phyloP scores from a whole-genome alignment of 179 eudicot genomes.

The Kewa caespitosa region DNA sequence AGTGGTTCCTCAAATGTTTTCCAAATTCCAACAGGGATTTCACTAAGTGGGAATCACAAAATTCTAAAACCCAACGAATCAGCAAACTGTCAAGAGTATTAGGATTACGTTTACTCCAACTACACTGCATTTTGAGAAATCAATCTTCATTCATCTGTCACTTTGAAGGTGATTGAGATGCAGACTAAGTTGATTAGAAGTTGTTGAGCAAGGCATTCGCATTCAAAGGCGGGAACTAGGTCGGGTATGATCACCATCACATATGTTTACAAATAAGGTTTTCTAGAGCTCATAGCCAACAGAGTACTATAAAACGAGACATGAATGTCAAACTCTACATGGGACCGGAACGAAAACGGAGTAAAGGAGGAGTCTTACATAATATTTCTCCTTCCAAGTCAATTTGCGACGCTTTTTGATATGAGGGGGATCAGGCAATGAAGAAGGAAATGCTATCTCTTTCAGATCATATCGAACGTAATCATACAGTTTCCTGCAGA shows the following conservation, averaged over 20 bases:
- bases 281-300: neutral
- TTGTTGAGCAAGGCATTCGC: no score
- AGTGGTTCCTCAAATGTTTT: no score
- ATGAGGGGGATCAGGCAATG: slow-evolving; percentile 88
- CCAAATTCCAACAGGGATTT: no score
- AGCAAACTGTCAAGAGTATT: no score
- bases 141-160: no score
- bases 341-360: neutral
- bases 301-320: neutral
- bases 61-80: no score
- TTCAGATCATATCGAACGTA: slow-evolving; percentile 84
- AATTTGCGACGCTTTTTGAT: slow-evolving; percentile 64
- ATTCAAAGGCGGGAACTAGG: neutral
- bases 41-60: no score
- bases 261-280: neutral
- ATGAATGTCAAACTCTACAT: neutral
- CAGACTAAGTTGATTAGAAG: neutral
- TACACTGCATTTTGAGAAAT: no score
- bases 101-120: no score
- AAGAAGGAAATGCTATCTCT: slow-evolving; percentile 96
- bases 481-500: slow-evolving; percentile 50
- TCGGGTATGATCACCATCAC: neutral
- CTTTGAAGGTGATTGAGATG: no score
- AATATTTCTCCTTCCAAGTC: slow-evolving; percentile 65
- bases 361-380: slow-evolving; percentile 44